A percentile compares a stretch with the other conserved stretches of the same genome.
These are phyloP conservation scores for Pichia sp. DNA, from an alignment of 1,139 yeast species.

Conservation along the genomic window DNA sequence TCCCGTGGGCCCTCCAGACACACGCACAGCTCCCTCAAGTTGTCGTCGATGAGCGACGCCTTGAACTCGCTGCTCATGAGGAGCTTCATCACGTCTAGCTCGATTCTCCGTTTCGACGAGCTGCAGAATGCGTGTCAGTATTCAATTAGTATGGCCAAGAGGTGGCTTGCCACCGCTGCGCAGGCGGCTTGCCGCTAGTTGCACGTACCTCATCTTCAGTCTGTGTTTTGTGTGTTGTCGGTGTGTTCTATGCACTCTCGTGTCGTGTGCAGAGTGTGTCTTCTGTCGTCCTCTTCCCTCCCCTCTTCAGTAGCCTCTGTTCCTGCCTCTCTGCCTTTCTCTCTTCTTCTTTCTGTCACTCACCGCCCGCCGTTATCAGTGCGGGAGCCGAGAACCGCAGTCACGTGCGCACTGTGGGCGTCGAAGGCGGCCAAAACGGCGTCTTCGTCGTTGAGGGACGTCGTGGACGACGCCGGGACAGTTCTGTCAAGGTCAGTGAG, in stretches of 20 bases:
- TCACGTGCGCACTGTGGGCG: neutral
- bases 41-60: constrained; percentile 79
- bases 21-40: constrained; percentile 86
- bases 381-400: neutral
- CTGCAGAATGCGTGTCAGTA: constrained; percentile 43
- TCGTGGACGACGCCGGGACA: neutral
- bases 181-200: neutral
- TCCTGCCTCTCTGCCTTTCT: neutral
- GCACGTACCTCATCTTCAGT: constrained; percentile 2
- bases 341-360: neutral
- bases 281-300: neutral
- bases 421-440: constrained; percentile 1
- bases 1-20: constrained; percentile 84
- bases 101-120: constrained; percentile 52
- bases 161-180: no score
- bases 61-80: constrained; percentile 94
- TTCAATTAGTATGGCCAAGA: neutral
- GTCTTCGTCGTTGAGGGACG: neutral
- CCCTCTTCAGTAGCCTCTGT: neutral
- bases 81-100: constrained; percentile 94
- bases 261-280: neutral
- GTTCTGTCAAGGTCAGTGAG: neutral
- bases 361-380: neutral
- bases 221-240: neutral
- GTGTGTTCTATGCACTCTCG: neutral